A percentile compares a stretch with the other conserved stretches of the same genome.
Conservation (phyloP, 768 basidiomycete genomes). For the Rhodotorula paludigena region DNA sequence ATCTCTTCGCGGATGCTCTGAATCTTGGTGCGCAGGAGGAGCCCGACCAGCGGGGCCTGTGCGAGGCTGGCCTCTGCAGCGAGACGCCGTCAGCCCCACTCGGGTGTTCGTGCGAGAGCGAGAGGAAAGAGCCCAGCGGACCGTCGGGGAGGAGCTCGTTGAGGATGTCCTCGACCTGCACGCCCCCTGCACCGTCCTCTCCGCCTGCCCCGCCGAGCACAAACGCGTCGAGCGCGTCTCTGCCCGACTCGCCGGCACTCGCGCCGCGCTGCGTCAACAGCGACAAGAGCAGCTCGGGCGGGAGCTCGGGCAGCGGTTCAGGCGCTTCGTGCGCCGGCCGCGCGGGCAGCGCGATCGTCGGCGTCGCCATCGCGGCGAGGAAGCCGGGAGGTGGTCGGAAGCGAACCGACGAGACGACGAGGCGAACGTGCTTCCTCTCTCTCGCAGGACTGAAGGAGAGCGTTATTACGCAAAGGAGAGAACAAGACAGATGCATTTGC, state of each 20-base stretch:
- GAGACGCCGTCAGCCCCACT: not conserved
- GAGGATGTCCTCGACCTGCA: constrained; percentile 33
- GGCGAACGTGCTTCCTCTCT: too few relatives aligned
- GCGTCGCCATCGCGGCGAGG: constrained; percentile 10
- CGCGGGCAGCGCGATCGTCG: constrained; percentile 12
- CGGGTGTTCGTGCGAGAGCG: not conserved
- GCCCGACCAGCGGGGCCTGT: constrained; percentile 66
- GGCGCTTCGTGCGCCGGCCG: not conserved
- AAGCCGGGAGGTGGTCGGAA: not conserved
- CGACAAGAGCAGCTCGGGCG: constrained; percentile 28
- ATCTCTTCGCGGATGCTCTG: constrained; percentile 68
- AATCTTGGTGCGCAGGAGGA: constrained; percentile 65
- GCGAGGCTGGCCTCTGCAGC: constrained; percentile 66
- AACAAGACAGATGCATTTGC: constrained; percentile 8
- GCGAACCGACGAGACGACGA: not conserved
- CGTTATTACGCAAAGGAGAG: not conserved
- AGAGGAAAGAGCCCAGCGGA: not conserved
- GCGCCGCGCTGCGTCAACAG: constrained; percentile 5
- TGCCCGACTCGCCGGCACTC: not conserved
- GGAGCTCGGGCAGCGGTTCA: constrained; percentile 23
- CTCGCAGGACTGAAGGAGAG: too few relatives aligned
- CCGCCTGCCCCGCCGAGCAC: constrained; percentile 20
- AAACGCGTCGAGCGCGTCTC: constrained; percentile 37
- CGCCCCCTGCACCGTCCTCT: not conserved
- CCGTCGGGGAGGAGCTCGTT: constrained; percentile 38